Conservation (phyloP, 345 rosid species). For the Excoecaria cochinchinensis region DNA sequence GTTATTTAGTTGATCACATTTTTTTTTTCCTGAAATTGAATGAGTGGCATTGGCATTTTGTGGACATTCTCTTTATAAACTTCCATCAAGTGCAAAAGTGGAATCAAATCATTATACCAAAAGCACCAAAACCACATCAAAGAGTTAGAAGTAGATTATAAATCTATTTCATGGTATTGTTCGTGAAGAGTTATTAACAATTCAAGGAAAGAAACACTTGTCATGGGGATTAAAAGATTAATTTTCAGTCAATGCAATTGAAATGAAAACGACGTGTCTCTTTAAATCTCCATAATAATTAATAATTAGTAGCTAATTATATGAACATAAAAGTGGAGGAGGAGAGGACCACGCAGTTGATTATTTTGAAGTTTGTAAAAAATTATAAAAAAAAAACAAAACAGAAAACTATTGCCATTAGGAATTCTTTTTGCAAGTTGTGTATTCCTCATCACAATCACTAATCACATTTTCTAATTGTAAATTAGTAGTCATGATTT, state of each 20-base stretch:
- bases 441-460: neutral
- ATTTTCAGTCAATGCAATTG: neutral
- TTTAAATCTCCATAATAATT: neutral
- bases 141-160: too few species aligned
- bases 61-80: too few species aligned
- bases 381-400: neutral
- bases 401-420: neutral
- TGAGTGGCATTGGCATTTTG: too few species aligned
- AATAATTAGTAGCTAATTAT: neutral
- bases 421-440: neutral
- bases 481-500: neutral
- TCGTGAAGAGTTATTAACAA: neutral
- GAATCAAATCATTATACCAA: too few species aligned
- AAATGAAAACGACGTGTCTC: neutral
- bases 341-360: neutral
- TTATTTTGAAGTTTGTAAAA: constrained; percentile 5
- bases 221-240: neutral
- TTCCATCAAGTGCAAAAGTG: too few species aligned
- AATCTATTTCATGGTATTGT: neutral
- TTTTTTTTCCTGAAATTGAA: too few species aligned
- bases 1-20: too few species aligned
- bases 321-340: neutral
- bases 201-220: neutral
- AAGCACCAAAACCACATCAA: too few species aligned
- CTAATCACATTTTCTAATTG: too few species aligned